phyloP scores from a whole-genome alignment of 257 asterid species.

The Penstemon eatonii region DNA sequence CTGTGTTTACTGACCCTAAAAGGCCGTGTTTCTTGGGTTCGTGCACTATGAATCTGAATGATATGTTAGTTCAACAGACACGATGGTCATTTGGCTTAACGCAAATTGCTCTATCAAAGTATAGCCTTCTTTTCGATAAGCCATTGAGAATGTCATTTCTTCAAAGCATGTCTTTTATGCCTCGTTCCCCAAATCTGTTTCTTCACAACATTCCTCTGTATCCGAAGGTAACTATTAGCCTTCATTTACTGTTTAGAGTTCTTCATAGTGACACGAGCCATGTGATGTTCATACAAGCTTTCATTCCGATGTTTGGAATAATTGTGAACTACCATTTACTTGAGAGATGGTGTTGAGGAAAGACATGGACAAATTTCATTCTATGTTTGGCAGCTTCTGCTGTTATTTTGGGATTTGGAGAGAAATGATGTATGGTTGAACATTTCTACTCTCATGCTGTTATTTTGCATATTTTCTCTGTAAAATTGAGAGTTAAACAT shows the following conservation, averaged over 20 bases:
- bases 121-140: constrained; percentile 43
- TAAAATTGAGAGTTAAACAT: too few relatives aligned
- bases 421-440: too few relatives aligned
- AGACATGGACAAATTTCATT: constrained; percentile 21
- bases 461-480: too few relatives aligned
- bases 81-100: constrained; percentile 51
- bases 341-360: constrained; percentile 67
- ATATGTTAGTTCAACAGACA: constrained; percentile 45
- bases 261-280: constrained; percentile 2
- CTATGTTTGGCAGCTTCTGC: too few relatives aligned
- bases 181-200: constrained; percentile 46
- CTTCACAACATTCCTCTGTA: constrained; percentile 39
- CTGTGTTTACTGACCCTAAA: constrained; percentile 36
- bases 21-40: too few relatives aligned
- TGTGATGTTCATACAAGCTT: constrained; percentile 40
- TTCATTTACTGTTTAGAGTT: constrained; percentile 35
- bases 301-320: constrained; percentile 42
- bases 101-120: constrained; percentile 36
- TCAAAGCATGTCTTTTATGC: constrained; percentile 37
- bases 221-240: constrained; percentile 49
- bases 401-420: too few relatives aligned
- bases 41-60: constrained; percentile 42
- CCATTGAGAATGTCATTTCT: constrained; percentile 37
- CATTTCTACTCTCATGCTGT: too few relatives aligned
- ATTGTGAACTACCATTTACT: constrained; percentile 46